A percentile compares a stretch with the other conserved stretches of the same genome.
These are phyloP conservation scores for Curvularia sp. DNA, from an alignment of 2,329 filamentous ascomycete genomes.

Conservation along the genomic window DNA sequence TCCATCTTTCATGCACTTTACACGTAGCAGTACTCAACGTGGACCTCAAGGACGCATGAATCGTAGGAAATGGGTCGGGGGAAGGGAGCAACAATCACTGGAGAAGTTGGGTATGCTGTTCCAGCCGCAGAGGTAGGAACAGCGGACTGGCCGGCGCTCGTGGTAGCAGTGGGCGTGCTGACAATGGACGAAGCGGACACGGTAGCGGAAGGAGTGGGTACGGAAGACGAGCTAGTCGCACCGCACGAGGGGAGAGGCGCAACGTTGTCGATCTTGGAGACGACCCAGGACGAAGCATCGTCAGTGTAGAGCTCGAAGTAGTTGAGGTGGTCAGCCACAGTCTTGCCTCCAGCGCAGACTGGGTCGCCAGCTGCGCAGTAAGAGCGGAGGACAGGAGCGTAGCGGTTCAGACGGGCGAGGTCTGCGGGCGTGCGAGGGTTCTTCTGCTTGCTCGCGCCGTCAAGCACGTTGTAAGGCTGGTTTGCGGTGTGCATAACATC, in stretches of 20 bases:
- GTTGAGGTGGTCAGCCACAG: constrained; percentile 64
- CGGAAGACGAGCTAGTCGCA: constrained; percentile 13
- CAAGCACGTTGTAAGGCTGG: constrained; percentile 34
- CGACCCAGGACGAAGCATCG: constrained; percentile 30
- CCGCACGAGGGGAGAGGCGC: constrained; percentile 7
- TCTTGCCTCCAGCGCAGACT: constrained; percentile 68
- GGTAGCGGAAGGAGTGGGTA: constrained; percentile 3
- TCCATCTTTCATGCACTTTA: neutral
- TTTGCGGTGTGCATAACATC: constrained; percentile 32
- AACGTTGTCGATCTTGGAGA: constrained; percentile 25
- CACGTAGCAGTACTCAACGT: constrained; percentile 23
- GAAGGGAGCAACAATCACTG: constrained; percentile 19
- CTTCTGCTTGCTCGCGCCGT: constrained; percentile 25
- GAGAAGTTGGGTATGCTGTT: constrained; percentile 21
- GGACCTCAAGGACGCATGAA: constrained; percentile 17
- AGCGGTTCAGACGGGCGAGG: constrained; percentile 31
- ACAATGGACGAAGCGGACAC: constrained; percentile 7
- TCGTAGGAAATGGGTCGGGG: constrained; percentile 19
- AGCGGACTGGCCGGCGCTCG: neutral
- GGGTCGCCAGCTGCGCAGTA: constrained; percentile 69
- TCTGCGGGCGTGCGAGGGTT: constrained; percentile 19
- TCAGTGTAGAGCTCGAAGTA: constrained; percentile 56
- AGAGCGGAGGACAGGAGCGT: constrained; percentile 62
- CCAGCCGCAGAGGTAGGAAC: constrained; percentile 1
- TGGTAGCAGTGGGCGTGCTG: neutral